Evolutionary conservation across 257 asterid species (phyloP).

Genomic region (Solanum clarkiae): DNA sequence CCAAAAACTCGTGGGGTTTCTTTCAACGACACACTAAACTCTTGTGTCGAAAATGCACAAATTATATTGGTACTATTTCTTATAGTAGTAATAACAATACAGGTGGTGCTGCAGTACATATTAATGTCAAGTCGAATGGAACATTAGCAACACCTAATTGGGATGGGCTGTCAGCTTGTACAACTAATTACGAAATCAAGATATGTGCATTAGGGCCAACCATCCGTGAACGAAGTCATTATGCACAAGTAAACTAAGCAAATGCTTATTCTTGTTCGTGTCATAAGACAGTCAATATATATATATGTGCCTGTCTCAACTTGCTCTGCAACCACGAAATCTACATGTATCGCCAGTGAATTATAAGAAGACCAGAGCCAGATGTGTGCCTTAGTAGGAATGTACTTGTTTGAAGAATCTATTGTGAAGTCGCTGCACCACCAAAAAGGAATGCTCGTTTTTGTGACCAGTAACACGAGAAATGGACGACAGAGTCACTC

Average conservation of each 20-base stretch:
- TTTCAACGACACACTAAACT: constrained; percentile 21
- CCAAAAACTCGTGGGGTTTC: constrained; percentile 26
- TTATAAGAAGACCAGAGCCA: no score
- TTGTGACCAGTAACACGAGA: background rate
- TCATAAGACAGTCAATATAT: background rate
- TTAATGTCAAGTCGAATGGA: background rate
- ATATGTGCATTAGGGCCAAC: constrained; percentile 26
- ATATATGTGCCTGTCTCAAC: background rate
- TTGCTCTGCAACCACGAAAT: background rate
- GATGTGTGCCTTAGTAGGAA: background rate
- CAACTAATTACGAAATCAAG: constrained; percentile 22
- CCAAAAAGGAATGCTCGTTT: background rate
- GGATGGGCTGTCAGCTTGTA: constrained; percentile 32
- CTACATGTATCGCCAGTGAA: background rate
- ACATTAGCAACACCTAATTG: constrained; percentile 6
- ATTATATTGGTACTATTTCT: constrained; percentile 18
- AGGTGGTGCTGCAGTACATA: background rate
- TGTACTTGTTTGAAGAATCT: background rate
- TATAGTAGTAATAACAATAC: background rate
- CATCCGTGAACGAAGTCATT: background rate
- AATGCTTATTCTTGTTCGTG: background rate
- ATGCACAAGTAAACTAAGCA: background rate
- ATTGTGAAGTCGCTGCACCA: background rate
- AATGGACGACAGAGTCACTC: background rate
- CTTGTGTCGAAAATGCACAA: constrained; percentile 35